A percentile compares a stretch with the other conserved stretches of the same genome.
Evolutionary conservation across 2,329 filamentous ascomycete species (phyloP).

Genomic region (Pezicula neosporulosa): DNA sequence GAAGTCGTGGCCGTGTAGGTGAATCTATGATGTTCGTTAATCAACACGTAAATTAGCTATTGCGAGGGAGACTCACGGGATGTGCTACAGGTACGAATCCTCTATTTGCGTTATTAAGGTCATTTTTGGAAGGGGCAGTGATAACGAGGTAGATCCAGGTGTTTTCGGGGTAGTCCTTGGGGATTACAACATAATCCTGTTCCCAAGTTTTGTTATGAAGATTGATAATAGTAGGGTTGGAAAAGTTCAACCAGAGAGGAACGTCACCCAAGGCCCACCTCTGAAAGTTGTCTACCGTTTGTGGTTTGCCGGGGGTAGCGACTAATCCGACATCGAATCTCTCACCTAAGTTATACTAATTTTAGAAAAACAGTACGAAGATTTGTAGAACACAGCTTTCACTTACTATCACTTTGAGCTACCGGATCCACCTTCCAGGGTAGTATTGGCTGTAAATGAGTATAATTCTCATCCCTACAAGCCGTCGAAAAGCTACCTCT

Average conservation of each 20-base stretch:
- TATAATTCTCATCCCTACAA: not conserved
- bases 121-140: not conserved
- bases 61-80: not conserved
- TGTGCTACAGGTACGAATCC: not conserved
- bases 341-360: too few relatives aligned
- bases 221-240: not conserved
- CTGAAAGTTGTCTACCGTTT: not conserved
- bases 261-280: not conserved
- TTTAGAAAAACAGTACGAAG: not conserved
- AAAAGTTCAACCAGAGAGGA: not conserved
- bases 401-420: too few relatives aligned
- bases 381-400: not conserved
- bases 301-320: not conserved
- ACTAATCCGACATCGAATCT: not conserved
- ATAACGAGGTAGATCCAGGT: not conserved
- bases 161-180: not conserved
- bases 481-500: not conserved
- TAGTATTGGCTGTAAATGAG: not conserved
- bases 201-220: not conserved
- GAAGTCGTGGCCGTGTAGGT: conserved; percentile 46
- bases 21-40: conserved; percentile 19
- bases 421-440: not conserved
- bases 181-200: not conserved
- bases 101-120: not conserved
- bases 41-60: not conserved